Percentiles rank a stretch among this genome's conserved stretches.
These are phyloP conservation scores for Pseudomassariella vexata DNA, from an alignment of 2,329 filamentous ascomycete genomes.

Conservation along the genomic window DNA sequence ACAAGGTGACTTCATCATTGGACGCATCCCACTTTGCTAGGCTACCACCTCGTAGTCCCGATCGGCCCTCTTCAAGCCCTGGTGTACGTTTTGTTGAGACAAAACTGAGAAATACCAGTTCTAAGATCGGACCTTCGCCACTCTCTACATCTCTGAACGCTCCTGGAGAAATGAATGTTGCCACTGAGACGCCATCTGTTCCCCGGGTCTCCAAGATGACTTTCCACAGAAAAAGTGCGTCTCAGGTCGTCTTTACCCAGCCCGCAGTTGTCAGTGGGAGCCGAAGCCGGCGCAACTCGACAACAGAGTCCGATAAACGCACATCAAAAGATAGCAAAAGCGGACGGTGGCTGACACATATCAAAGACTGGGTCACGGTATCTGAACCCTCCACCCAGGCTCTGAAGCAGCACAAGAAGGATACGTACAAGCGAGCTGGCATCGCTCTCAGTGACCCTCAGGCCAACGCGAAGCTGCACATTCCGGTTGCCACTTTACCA, in stretches of 20 bases:
- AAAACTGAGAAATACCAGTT: conserved; percentile 6
- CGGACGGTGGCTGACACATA: conserved; percentile 33
- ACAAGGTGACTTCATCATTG: conserved; percentile 19
- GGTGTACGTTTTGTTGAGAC: conserved; percentile 17
- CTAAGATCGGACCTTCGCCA: conserved; percentile 3
- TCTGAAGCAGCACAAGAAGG: conserved; percentile 38
- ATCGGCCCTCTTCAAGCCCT: conserved; percentile 21
- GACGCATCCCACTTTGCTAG: conserved; percentile 15
- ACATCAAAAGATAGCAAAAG: conserved; percentile 23
- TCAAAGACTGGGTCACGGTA: conserved; percentile 42
- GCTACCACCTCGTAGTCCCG: conserved; percentile 6
- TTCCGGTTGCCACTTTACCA: conserved; percentile 39
- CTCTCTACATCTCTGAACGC: too few species aligned
- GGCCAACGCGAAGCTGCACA: conserved; percentile 39
- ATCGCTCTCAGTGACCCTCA: conserved; percentile 36
- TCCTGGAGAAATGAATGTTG: conserved; percentile 1
- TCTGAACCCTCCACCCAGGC: conserved; percentile 46
- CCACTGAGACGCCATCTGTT: conserved; percentile 6
- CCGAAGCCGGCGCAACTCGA: conserved; percentile 6
- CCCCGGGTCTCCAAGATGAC: conserved; percentile 10
- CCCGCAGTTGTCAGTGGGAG: conserved; percentile 2
- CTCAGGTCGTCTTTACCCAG: conserved; percentile 5
- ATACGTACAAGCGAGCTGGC: conserved; percentile 36
- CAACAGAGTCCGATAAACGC: conserved; percentile 13
- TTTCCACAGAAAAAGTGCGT: conserved; percentile 4